Evolutionary conservation across 2,329 filamentous ascomycete genomes (phyloP).

Genomic region (Nemania diffusa): DNA sequence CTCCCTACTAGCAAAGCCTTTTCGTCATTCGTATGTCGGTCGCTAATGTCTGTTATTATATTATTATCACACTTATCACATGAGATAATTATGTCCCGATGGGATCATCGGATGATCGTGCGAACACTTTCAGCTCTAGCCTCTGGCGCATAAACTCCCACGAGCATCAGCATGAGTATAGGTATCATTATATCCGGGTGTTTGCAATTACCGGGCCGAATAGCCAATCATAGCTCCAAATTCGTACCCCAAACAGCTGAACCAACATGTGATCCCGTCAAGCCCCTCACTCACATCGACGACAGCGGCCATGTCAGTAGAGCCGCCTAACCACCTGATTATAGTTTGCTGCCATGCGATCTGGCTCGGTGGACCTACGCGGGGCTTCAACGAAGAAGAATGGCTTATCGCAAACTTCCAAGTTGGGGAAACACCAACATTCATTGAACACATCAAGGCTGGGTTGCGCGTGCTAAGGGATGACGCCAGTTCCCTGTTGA

Average conservation of each 20-base stretch:
- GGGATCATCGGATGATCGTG: background rate
- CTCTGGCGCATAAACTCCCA: background rate
- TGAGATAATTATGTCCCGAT: background rate
- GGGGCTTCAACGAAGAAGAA: conserved; percentile 66
- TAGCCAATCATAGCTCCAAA: background rate
- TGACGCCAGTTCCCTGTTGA: conserved; percentile 62
- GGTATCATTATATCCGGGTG: background rate
- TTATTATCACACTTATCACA: background rate
- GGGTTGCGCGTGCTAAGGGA: conserved; percentile 66
- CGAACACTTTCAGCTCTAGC: background rate
- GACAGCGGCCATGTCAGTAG: conserved; percentile 12
- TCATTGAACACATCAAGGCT: conserved; percentile 77
- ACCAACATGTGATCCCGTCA: background rate
- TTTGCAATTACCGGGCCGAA: conserved; percentile 28
- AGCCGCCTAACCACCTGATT: conserved; percentile 65
- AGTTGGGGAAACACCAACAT: conserved; percentile 79
- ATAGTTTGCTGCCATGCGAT: conserved; percentile 88
- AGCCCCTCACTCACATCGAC: background rate
- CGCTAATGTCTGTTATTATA: background rate
- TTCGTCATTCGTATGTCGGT: background rate
- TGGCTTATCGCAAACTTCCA: conserved; percentile 85
- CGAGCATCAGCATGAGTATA: background rate
- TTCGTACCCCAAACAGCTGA: background rate
- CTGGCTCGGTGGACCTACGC: conserved; percentile 69
- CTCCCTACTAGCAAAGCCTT: background rate